Base-by-base conservation (phyloP, 2,329 filamentous ascomycete genomes). In the Calonectria honghensis region DNA sequence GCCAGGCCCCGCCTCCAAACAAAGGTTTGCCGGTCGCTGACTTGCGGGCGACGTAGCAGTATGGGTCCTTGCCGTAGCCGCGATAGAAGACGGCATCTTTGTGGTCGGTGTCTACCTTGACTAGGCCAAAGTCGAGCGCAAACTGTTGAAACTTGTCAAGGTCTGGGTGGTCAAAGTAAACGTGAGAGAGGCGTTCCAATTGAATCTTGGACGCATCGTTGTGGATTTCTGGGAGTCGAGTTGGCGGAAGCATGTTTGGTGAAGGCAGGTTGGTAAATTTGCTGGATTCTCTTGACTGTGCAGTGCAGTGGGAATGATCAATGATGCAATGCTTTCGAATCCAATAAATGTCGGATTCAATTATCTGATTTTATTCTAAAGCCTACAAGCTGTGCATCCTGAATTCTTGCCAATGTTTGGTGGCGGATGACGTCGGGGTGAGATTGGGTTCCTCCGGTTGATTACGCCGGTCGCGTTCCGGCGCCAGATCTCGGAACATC, bases 191-290 rank as follows among this genome's bases (percentile, higher is more conserved):
- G 6, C 70, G 70, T 13, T 50, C 61, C 16, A 72, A 29, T 29
- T 67, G 70, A 14, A 72, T 54, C 32, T 72, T 72, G 10, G 70
- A 72, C 20, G 70, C 39, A 41, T 70, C 32, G 32, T 70, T 70
- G 51, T 18, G 24, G 39, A 68, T 39, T 37, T 61, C 57, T 61
- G 57, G 57, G n/a, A 61, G 57, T 39, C 57, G 35, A 41, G 57
- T 61, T 9, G 35, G n/a, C 1, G 57, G n/a, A 35, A 61, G 16
- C n/a, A 37, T 41, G 37, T n/a, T 59, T 24, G 32, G 20, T 37
- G 11, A 14, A 59, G 10, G 3, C 6, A 16, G n/a, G 10, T 11
- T 59, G 11, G 54, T 37, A 37, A 24, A 11, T 5, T 11, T 24
- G 10, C 7, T 59, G 32, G 31, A 13, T 20, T n/a, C 13, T 59